phyloP scores from a whole-genome alignment of 192 early-diverging fungal species.

The Coemansia sp. region DNA sequence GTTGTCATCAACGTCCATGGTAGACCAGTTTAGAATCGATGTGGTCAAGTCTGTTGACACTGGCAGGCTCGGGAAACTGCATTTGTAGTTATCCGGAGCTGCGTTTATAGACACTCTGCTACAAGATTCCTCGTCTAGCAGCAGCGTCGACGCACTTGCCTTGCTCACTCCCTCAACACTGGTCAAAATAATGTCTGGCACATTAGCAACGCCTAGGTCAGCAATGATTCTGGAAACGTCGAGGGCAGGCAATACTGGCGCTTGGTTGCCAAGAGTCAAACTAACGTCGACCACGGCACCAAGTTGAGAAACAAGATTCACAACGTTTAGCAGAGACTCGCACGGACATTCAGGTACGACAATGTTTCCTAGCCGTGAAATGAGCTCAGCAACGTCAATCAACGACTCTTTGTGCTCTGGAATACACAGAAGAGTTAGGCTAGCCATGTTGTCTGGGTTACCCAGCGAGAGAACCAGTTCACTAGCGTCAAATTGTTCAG shows the following conservation, averaged over 20 bases:
- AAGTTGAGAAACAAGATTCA: neutral
- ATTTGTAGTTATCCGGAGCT: neutral
- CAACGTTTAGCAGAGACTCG: neutral
- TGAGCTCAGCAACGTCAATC: neutral
- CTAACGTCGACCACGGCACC: neutral
- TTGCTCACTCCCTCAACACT: constrained; percentile 14
- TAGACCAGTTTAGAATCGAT: neutral
- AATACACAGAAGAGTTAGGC: neutral
- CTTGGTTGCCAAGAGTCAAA: neutral
- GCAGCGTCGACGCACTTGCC: constrained; percentile 20
- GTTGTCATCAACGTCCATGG: constrained; percentile 41
- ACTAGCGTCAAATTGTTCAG: neutral
- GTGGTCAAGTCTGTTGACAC: neutral
- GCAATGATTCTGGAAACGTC: constrained; percentile 33
- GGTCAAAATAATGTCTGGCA: constrained; percentile 20
- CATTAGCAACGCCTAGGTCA: constrained; percentile 32
- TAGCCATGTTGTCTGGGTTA: neutral
- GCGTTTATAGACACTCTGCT: neutral
- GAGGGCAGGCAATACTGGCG: neutral
- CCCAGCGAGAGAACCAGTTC: constrained; percentile 8
- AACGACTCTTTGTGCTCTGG: neutral
- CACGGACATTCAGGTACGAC: neutral
- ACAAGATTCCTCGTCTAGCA: constrained; percentile 4
- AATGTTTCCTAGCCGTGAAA: neutral
- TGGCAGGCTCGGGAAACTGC: constrained; percentile 4